Conservation (phyloP, 73 alveolate genomes). For the Paramecium caudatum region DNA sequence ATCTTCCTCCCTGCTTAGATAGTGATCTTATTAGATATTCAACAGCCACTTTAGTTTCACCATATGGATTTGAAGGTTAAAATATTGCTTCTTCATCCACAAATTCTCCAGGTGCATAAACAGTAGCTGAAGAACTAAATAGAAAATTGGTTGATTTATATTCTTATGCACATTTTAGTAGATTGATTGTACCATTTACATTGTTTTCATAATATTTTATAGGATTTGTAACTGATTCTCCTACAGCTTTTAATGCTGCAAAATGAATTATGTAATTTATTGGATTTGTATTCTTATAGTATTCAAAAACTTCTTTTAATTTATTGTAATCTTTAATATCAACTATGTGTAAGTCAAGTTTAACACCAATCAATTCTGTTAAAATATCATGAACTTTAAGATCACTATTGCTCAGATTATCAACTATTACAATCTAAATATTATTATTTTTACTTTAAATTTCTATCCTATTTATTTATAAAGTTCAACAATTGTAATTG, state of each 20-base stretch:
- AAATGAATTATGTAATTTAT: conserved; percentile 94
- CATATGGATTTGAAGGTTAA: conserved; percentile 95
- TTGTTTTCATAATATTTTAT: conserved; percentile 94
- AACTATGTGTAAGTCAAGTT: conserved; percentile 77
- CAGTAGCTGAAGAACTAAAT: conserved; percentile 97
- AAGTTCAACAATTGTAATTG: conserved; percentile 95
- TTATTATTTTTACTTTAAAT: background rate
- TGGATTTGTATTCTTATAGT: conserved; percentile 70
- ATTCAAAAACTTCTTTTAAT: conserved; percentile 65
- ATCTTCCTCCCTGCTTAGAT: conserved; percentile 66
- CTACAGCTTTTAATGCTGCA: conserved; percentile 98
- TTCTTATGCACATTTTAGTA: conserved; percentile 87
- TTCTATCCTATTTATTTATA: conserved; percentile 74
- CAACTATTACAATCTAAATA: conserved; percentile 87
- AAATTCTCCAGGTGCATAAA: conserved; percentile 90
- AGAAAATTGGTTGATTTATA: conserved; percentile 82
- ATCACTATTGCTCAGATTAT: conserved; percentile 88
- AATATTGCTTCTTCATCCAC: conserved; percentile 81
- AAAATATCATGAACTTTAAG: conserved; percentile 72
- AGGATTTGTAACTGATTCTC: conserved; percentile 94
- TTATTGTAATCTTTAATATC: conserved; percentile 68
- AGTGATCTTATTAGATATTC: conserved; percentile 71
- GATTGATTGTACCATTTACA: conserved; percentile 90
- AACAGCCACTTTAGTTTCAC: conserved; percentile 87
- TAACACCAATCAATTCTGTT: conserved; percentile 40